Percentiles rank a stretch among this genome's conserved stretches.
Evolutionary conservation across 169 alveolate genomes (phyloP).

Genomic region (Cryptosporidium meleagridis): DNA sequence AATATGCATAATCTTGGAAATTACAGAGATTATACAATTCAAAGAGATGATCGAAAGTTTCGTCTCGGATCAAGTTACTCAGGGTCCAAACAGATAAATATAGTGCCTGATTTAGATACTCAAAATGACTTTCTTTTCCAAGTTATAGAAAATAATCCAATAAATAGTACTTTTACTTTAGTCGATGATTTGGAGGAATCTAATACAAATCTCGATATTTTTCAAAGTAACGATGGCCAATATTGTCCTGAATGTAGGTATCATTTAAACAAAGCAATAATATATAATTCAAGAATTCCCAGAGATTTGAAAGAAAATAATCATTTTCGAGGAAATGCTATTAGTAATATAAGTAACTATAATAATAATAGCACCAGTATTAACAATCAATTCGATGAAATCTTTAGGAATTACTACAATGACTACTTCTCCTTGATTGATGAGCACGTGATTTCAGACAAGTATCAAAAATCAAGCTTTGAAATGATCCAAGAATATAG

Average conservation of each 20-base stretch:
- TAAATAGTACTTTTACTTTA: not conserved
- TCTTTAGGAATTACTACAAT: not conserved
- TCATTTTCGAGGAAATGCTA: not conserved
- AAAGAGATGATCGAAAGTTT: not conserved
- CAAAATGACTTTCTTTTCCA: slow-evolving; percentile 1
- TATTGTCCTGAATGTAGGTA: slow-evolving; percentile 30
- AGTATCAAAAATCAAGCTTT: not conserved
- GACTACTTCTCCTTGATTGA: not conserved
- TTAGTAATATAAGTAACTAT: not conserved
- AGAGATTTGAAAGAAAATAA: not conserved
- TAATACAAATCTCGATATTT: not conserved
- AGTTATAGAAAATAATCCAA: slow-evolving; percentile 15
- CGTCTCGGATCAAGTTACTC: not conserved
- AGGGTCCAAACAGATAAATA: not conserved
- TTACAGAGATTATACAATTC: not conserved
- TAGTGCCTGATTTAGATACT: not conserved
- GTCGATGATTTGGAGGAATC: slow-evolving; percentile 16
- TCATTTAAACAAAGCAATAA: not conserved
- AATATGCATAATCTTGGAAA: not conserved
- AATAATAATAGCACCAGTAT: not conserved
- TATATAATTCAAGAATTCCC: slow-evolving; percentile 16
- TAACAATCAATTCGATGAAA: not conserved
- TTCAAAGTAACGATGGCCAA: not conserved
- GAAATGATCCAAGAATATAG: slow-evolving; percentile 26
- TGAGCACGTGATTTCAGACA: not conserved